Evolutionary conservation across 225 moss, liverwort and hornwort genomes (phyloP).

Genomic region (Sphagnum tenellum): DNA sequence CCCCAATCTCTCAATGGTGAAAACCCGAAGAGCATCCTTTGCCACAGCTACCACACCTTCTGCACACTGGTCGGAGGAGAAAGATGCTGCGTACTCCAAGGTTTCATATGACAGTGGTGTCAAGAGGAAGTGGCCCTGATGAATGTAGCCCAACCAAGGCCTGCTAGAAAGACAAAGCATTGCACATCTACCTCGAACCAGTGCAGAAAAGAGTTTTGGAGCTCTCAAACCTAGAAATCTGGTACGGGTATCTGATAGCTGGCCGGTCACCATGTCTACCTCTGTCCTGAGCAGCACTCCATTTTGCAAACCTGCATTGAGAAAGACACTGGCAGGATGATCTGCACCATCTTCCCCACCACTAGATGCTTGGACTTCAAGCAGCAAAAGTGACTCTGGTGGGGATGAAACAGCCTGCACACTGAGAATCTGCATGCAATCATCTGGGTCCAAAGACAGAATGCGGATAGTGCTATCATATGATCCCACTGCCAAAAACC

Average conservation of each 20-base stretch:
- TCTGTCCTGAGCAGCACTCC: conserved; percentile 91
- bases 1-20: conserved; percentile 91
- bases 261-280: conserved; percentile 96
- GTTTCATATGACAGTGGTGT: conserved; percentile 93
- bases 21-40: conserved; percentile 79
- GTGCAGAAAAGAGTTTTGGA: conserved; percentile 91
- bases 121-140: conserved; percentile 93
- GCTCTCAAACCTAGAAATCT: conserved; percentile 86
- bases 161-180: conserved; percentile 98
- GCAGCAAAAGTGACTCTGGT: conserved; percentile 91
- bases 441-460: conserved; percentile 90
- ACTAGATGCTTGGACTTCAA: conserved; percentile 89
- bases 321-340: conserved; percentile 97
- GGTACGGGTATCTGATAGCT: conserved; percentile 92
- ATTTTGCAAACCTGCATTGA: conserved; percentile 94
- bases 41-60: conserved; percentile 99
- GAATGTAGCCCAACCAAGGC: conserved; percentile 98
- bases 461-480: conserved; percentile 92
- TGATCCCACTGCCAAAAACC: conserved; percentile 94
- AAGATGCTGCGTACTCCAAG: conserved; percentile 91
- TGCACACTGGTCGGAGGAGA: conserved; percentile 97
- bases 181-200: conserved; percentile 87
- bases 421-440: conserved; percentile 97
- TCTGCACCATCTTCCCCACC: conserved; percentile 99
- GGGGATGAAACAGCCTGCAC: conserved; percentile 89